phyloP scores from a whole-genome alignment of 768 basidiomycete genomes.

The Phanerodontia chrysosporium region DNA sequence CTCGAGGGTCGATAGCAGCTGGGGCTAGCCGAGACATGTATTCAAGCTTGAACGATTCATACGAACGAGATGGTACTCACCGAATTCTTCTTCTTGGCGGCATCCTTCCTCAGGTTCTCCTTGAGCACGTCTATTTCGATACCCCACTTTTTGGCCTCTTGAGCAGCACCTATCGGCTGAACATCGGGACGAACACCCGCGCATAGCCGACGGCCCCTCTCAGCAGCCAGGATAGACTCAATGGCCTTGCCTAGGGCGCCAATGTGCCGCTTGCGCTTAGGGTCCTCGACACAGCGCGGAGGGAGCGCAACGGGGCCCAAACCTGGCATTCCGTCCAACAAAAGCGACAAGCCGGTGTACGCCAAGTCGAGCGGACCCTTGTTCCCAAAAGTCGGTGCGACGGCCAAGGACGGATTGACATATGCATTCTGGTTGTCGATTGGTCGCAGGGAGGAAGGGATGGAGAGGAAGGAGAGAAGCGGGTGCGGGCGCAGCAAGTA shows the following conservation, averaged over 20 bases:
- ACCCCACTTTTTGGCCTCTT: conserved; percentile 78
- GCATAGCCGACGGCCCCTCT: conserved; percentile 64
- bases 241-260: conserved; percentile 72
- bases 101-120: conserved; percentile 36
- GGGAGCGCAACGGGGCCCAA: conserved; percentile 76
- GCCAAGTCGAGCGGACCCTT: conserved; percentile 13
- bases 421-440: conserved; percentile 25
- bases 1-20: conserved; percentile 54
- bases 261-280: conserved; percentile 66
- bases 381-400: conserved; percentile 26
- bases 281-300: conserved; percentile 75
- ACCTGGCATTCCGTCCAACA: conserved; percentile 63
- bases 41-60: background rate
- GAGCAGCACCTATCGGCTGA: conserved; percentile 44
- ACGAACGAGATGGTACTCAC: background rate
- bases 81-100: conserved; percentile 27
- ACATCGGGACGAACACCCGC: conserved; percentile 37
- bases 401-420: conserved; percentile 21
- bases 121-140: conserved; percentile 54
- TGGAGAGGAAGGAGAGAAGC: conserved; percentile 31
- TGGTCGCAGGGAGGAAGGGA: conserved; percentile 29
- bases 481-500: conserved; percentile 61
- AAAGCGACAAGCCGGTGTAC: conserved; percentile 26
- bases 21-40: conserved; percentile 34
- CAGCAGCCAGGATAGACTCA: conserved; percentile 57